Percentiles rank a stretch among this genome's conserved stretches.
Conservation (phyloP, 1,284 basidiomycete genomes). For the Ceratobasidium papillatum region DNA sequence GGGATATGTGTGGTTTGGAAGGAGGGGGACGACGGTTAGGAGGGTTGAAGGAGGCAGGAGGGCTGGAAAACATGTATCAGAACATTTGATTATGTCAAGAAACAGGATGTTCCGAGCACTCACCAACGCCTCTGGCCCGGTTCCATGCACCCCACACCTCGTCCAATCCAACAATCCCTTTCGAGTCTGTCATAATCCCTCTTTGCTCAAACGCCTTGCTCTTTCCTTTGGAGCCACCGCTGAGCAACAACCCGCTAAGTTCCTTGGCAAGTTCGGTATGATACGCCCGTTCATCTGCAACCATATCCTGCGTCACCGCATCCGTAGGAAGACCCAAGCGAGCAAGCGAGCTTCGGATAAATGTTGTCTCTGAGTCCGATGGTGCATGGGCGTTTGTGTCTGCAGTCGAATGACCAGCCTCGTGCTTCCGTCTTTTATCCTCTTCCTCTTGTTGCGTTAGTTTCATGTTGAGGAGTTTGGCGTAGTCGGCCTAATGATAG, state of each 20-base stretch:
- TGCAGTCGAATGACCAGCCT: conserved; percentile 19
- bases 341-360: conserved; percentile 87
- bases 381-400: conserved; percentile 33
- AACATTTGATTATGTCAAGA: conserved; percentile 14
- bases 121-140: conserved; percentile 90
- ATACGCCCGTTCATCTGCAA: conserved; percentile 83
- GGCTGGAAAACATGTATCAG: conserved; percentile 57
- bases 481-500: conserved; percentile 64
- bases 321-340: conserved; percentile 85
- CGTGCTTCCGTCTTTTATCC: conserved; percentile 43
- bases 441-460: conserved; percentile 66
- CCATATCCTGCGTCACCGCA: conserved; percentile 92
- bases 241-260: conserved; percentile 75
- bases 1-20: conserved; percentile 74
- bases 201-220: conserved; percentile 51
- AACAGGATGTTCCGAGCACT: conserved; percentile 52
- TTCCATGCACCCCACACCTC: conserved; percentile 99
- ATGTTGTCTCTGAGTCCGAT: conserved; percentile 76
- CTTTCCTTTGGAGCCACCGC: conserved; percentile 47
- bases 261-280: conserved; percentile 84
- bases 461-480: conserved; percentile 86
- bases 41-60: conserved; percentile 89
- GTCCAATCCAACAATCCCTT: conserved; percentile 86
- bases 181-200: conserved; percentile 70
- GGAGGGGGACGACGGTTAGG: conserved; percentile 72